Percentiles rank a stretch among this genome's conserved stretches.
Evolutionary conservation across 441 rosid genomes (phyloP).

Genomic region (Populus hybrid): DNA sequence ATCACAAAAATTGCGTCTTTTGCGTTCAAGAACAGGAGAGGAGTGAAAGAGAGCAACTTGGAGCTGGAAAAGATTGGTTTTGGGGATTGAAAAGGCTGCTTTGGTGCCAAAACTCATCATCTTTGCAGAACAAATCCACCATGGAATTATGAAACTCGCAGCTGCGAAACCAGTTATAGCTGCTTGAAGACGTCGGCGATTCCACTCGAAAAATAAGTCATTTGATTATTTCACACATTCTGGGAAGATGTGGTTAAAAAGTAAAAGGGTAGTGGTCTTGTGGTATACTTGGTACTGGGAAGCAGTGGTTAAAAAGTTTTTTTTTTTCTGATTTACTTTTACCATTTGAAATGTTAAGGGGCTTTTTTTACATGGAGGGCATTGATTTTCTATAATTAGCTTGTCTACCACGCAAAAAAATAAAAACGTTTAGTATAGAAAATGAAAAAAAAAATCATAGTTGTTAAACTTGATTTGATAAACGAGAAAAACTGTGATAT

Average conservation of each 20-base stretch:
- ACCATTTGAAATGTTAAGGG: background rate
- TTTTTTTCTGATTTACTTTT: background rate
- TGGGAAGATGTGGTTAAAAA: background rate
- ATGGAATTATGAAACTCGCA: background rate
- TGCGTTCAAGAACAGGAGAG: slow-evolving; percentile 68
- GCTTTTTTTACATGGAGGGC: background rate
- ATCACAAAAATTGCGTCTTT: slow-evolving; percentile 59
- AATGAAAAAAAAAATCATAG: no score
- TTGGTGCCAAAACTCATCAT: slow-evolving; percentile 45
- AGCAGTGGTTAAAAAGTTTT: no score
- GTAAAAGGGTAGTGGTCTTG: no score
- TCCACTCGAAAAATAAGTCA: background rate
- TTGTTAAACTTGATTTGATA: background rate
- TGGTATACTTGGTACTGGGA: no score
- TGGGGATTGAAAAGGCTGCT: slow-evolving; percentile 42
- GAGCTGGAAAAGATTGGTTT: slow-evolving; percentile 28
- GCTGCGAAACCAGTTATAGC: background rate
- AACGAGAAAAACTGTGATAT: background rate
- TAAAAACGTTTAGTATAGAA: background rate
- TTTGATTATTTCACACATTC: background rate
- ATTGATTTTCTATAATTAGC: background rate
- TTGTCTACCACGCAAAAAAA: background rate
- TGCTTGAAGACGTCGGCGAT: background rate
- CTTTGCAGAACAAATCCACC: slow-evolving; percentile 5
- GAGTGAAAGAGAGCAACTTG: slow-evolving; percentile 64